These are phyloP conservation scores for Tricholoma saponaceum DNA, from an alignment of 768 basidiomycete species.

Conservation along the genomic window DNA sequence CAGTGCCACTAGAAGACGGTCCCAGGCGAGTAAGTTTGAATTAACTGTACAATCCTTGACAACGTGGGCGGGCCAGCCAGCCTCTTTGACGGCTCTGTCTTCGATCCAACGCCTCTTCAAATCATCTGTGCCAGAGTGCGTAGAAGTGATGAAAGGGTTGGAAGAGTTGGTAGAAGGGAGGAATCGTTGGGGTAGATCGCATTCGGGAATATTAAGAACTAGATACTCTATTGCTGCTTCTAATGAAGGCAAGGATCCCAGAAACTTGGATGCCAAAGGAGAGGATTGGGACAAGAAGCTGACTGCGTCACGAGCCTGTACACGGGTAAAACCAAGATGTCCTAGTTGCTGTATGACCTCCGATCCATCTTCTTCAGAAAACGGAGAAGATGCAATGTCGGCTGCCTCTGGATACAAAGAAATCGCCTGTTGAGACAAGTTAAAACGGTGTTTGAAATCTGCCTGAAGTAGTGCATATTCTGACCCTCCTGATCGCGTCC, in stretches of 20 bases:
- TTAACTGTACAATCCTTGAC: conserved; percentile 55
- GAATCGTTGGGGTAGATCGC: conserved; percentile 77
- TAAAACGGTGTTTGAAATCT: conserved; percentile 4
- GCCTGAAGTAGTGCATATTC: background rate
- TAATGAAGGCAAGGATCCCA: conserved; percentile 54
- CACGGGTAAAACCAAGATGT: conserved; percentile 60
- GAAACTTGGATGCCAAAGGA: conserved; percentile 55
- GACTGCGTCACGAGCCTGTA: conserved; percentile 48
- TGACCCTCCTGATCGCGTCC: conserved; percentile 71
- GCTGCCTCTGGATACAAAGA: conserved; percentile 46
- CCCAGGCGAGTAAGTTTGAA: conserved; percentile 42
- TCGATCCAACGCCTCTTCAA: conserved; percentile 75
- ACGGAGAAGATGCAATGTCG: conserved; percentile 27
- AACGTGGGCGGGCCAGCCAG: conserved; percentile 72
- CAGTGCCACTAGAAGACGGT: conserved; percentile 50
- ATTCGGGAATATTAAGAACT: conserved; percentile 79
- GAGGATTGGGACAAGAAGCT: conserved; percentile 58
- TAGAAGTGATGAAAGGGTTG: conserved; percentile 62
- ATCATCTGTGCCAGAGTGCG: conserved; percentile 57
- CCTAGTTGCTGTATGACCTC: conserved; percentile 52
- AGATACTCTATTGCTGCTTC: conserved; percentile 85
- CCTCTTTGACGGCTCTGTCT: conserved; percentile 77
- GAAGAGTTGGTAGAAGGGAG: conserved; percentile 62
- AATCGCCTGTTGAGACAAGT: conserved; percentile 37
- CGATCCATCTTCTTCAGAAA: conserved; percentile 38